A percentile compares a stretch with the other conserved stretches of the same genome.
phyloP scores from a whole-genome alignment of 164 flowering plant species.

The Vitis labrusca region DNA sequence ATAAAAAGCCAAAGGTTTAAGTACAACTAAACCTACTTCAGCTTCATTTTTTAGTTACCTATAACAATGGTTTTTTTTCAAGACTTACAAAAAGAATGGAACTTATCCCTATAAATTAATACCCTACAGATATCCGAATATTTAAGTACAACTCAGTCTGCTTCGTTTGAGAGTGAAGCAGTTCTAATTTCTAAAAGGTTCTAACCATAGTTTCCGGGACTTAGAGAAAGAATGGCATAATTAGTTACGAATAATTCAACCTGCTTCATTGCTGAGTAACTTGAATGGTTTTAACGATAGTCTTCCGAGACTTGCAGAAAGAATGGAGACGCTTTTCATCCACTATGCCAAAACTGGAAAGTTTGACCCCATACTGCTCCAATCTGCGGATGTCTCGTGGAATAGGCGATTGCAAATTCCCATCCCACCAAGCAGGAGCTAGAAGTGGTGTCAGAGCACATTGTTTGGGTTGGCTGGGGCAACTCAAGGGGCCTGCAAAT shows the following conservation, averaged over 20 bases:
- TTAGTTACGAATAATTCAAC: not conserved
- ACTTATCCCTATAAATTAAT: too few relatives aligned
- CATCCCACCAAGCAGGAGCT: slow-evolving; percentile 97
- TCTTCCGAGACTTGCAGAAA: slow-evolving; percentile 55
- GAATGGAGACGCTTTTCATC: slow-evolving; percentile 53
- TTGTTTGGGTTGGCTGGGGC: slow-evolving; percentile 63
- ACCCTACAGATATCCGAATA: too few relatives aligned
- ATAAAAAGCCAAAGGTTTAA: too few relatives aligned
- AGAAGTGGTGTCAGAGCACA: slow-evolving; percentile 87
- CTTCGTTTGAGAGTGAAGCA: too few relatives aligned
- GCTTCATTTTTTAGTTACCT: too few relatives aligned
- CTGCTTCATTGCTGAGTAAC: slow-evolving; percentile 22
- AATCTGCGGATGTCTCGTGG: slow-evolving; percentile 66
- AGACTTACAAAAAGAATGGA: too few relatives aligned
- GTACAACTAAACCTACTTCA: too few relatives aligned
- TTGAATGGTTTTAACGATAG: slow-evolving; percentile 32
- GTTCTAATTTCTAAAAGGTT: too few relatives aligned
- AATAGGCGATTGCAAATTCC: slow-evolving; percentile 87
- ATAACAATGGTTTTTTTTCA: too few relatives aligned
- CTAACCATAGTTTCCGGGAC: too few relatives aligned
- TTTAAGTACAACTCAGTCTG: too few relatives aligned
- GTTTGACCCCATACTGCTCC: slow-evolving; percentile 62
- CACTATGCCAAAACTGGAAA: slow-evolving; percentile 65
- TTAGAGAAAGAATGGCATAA: too few relatives aligned
- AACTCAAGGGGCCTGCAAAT: slow-evolving; percentile 89